A percentile compares a stretch with the other conserved stretches of the same genome.
These are phyloP conservation scores for Linderniella brevidens DNA, from an alignment of 257 asterid genomes.

Conservation along the genomic window DNA sequence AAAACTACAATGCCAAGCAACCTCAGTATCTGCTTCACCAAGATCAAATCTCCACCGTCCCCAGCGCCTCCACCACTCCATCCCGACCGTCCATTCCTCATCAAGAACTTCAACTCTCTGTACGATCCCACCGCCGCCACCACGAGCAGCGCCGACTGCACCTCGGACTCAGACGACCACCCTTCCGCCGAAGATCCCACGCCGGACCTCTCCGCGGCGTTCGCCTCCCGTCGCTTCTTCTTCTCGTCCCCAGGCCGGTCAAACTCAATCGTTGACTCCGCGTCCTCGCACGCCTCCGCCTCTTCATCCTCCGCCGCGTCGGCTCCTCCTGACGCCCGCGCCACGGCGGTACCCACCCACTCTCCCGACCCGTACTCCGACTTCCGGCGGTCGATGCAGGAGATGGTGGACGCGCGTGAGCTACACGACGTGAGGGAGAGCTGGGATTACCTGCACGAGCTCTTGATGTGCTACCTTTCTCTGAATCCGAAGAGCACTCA, in stretches of 20 bases:
- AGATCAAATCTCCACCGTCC: slow-evolving; percentile 23
- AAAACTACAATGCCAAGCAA: slow-evolving; percentile 45
- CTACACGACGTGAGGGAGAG: slow-evolving; percentile 30
- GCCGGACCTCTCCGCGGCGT: slow-evolving; percentile 52
- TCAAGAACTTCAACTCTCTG: slow-evolving; percentile 69
- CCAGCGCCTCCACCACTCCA: slow-evolving; percentile 17
- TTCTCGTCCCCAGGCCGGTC: slow-evolving; percentile 89
- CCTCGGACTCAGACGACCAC: slow-evolving; percentile 11
- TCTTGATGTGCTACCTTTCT: slow-evolving; percentile 55
- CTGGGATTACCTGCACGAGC: slow-evolving; percentile 73
- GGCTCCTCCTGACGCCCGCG: slow-evolving; percentile 11
- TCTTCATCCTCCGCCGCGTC: slow-evolving; percentile 6
- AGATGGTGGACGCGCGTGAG: slow-evolving; percentile 87
- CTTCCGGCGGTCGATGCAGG: slow-evolving; percentile 91
- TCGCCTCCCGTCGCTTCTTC: slow-evolving; percentile 80
- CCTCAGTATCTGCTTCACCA: slow-evolving; percentile 50
- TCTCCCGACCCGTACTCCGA: slow-evolving; percentile 76
- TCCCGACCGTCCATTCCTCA: slow-evolving; percentile 16
- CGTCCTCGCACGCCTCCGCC: slow-evolving; percentile 8
- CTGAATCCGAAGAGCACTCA: slow-evolving; percentile 80
- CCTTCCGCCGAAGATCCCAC: too few species aligned
- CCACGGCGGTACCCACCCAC: slow-evolving; percentile 54
- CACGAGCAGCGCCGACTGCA: slow-evolving; percentile 14
- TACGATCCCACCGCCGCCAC: slow-evolving; percentile 22
- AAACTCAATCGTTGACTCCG: slow-evolving; percentile 74